Percentiles rank a stretch among this genome's conserved stretches.
Evolutionary conservation across 2,329 filamentous ascomycete genomes (phyloP).

Genomic region (Neocucurbitaria cava): DNA sequence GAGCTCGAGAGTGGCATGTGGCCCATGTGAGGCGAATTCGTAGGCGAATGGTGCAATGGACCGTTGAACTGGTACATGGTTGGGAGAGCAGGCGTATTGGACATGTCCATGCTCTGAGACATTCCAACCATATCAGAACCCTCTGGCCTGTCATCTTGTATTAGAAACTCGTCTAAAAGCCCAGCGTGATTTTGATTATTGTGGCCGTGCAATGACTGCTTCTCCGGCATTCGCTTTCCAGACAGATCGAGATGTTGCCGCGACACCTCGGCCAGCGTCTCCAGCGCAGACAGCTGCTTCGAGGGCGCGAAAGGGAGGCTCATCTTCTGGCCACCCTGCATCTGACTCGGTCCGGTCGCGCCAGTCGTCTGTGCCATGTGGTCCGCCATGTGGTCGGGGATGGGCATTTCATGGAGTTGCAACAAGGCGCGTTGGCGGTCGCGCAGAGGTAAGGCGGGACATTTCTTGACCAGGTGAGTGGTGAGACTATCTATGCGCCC

Average conservation of each 20-base stretch:
- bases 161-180: constrained; percentile 47
- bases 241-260: constrained; percentile 70
- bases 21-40: constrained; percentile 43
- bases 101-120: constrained; percentile 42
- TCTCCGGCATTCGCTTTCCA: constrained; percentile 51
- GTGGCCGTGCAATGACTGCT: constrained; percentile 34
- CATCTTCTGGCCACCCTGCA: constrained; percentile 41
- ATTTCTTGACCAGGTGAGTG: constrained; percentile 84
- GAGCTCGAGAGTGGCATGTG: constrained; percentile 37
- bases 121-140: constrained; percentile 28
- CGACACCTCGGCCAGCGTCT: constrained; percentile 88
- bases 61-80: constrained; percentile 50
- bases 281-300: constrained; percentile 78
- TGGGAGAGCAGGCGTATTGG: constrained; percentile 42
- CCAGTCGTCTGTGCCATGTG: constrained; percentile 35
- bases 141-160: constrained; percentile 48
- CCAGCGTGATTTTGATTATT: constrained; percentile 30
- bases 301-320: constrained; percentile 53
- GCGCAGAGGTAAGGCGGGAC: constrained; percentile 75
- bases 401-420: constrained; percentile 71
- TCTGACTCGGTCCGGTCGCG: constrained; percentile 19
- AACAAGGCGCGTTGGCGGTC: constrained; percentile 79
- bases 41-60: constrained; percentile 46
- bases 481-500: constrained; percentile 84
- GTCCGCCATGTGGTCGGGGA: constrained; percentile 52